Percentiles rank a stretch among this genome's conserved stretches.
Evolutionary conservation across 2,329 filamentous ascomycete genomes (phyloP).

Genomic region (Xylaria sp.): DNA sequence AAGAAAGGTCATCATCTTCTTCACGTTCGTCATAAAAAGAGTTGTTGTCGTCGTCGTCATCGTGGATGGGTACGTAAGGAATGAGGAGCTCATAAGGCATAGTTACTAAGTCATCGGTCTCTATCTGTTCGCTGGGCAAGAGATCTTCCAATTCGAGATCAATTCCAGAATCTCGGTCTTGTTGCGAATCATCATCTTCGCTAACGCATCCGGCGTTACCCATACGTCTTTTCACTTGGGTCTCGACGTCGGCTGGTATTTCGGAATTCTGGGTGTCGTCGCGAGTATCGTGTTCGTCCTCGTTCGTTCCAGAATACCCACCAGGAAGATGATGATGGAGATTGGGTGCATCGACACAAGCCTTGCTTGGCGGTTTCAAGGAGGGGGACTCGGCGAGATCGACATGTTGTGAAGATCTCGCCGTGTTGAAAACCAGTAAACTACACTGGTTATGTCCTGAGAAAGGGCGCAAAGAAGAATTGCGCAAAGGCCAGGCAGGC

Average conservation of each 20-base stretch:
- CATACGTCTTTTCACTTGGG: conserved; percentile 6
- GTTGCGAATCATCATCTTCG: conserved; percentile 3
- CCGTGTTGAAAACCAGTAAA: conserved; percentile 31
- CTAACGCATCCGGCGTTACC: conserved; percentile 6
- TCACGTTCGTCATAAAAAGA: conserved; percentile 52
- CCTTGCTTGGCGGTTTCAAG: conserved; percentile 34
- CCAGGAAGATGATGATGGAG: conserved; percentile 45
- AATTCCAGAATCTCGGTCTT: conserved; percentile 16
- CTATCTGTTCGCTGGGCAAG: conserved; percentile 13
- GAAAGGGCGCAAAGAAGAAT: conserved; percentile 38
- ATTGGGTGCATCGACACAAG: conserved; percentile 25
- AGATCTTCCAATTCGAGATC: conserved; percentile 22
- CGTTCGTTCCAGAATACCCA: conserved; percentile 39
- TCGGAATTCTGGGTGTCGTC: conserved; percentile 27
- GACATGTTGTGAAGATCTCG: conserved; percentile 40
- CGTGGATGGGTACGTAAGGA: conserved; percentile 54
- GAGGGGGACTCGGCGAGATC: conserved; percentile 34
- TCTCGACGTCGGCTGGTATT: conserved; percentile 12
- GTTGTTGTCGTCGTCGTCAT: conserved; percentile 62
- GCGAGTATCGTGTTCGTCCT: conserved; percentile 33
- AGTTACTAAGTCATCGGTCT: conserved; percentile 26
- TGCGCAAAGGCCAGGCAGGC: conserved; percentile 40
- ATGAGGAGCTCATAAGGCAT: conserved; percentile 35
- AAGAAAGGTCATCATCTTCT: conserved; percentile 55
- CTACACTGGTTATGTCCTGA: conserved; percentile 29